phyloP scores from a whole-genome alignment of 352 stramenopile species.

The Pythium guiyangense region DNA sequence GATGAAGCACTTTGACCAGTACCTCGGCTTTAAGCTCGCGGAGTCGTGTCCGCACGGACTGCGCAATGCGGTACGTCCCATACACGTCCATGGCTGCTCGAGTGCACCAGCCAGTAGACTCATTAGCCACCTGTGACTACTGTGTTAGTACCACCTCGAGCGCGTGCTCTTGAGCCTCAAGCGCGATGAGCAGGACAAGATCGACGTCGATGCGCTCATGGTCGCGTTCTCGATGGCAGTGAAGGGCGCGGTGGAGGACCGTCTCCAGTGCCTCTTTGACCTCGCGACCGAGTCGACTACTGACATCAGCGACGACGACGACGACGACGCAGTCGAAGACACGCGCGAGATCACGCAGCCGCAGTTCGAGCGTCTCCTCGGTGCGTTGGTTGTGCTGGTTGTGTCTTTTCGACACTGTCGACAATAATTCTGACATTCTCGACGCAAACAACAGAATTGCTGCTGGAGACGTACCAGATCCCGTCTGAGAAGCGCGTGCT shows the following conservation, averaged over 20 bases:
- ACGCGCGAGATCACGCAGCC: slow-evolving; percentile 43
- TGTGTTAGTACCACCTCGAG: slow-evolving; percentile 62
- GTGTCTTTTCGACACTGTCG: background rate
- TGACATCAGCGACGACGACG: slow-evolving; percentile 8
- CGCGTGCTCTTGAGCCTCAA: slow-evolving; percentile 66
- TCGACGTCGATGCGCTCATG: slow-evolving; percentile 63
- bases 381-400: slow-evolving; percentile 8
- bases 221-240: slow-evolving; percentile 83
- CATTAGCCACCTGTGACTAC: background rate
- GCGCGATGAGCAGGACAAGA: slow-evolving; percentile 48
- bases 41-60: slow-evolving; percentile 51
- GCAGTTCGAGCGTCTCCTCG: slow-evolving; percentile 56
- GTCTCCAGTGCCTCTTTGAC: slow-evolving; percentile 68
- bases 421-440: background rate
- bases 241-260: slow-evolving; percentile 67
- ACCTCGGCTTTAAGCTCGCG: slow-evolving; percentile 66
- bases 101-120: background rate
- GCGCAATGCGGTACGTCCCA: slow-evolving; percentile 41
- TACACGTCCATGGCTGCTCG: background rate
- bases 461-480: slow-evolving; percentile 79
- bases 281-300: slow-evolving; percentile 38
- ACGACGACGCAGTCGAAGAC: slow-evolving; percentile 24
- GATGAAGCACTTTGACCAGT: slow-evolving; percentile 79
- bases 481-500: slow-evolving; percentile 83
- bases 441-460: slow-evolving; percentile 22